Conservation (phyloP, 306 rosid genomes). For the Potentilla sterilis region DNA sequence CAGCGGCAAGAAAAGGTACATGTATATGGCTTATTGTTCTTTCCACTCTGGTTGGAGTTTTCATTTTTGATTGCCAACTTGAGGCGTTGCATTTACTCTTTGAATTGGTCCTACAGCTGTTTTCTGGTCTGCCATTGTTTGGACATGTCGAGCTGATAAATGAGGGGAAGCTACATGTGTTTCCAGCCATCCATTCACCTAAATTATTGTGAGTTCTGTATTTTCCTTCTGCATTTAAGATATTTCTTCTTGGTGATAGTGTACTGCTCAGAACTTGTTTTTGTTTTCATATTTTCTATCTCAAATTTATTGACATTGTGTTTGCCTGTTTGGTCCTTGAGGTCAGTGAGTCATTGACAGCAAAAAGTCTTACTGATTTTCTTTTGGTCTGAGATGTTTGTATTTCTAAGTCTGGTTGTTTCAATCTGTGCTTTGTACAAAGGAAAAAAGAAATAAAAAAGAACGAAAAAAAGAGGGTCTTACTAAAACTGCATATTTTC, state of each 20-base stretch:
- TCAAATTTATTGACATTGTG: neutral
- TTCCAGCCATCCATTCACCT: conserved; percentile 60
- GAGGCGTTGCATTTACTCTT: conserved; percentile 24
- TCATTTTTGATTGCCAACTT: conserved; percentile 6
- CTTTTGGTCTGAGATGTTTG: neutral
- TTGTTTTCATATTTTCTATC: neutral
- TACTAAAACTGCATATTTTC: neutral
- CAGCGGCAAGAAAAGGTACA: conserved; percentile 68
- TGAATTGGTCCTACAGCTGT: conserved; percentile 55
- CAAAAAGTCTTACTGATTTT: neutral
- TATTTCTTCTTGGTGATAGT: neutral
- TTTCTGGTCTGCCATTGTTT: conserved; percentile 74
- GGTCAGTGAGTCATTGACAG: neutral
- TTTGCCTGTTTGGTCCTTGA: neutral
- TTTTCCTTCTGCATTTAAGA: conserved; percentile 5
- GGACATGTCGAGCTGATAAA: conserved; percentile 51
- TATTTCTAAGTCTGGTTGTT: neutral
- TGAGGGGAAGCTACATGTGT: conserved; percentile 65
- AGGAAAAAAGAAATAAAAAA: neutral
- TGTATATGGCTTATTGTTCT: conserved; percentile 19
- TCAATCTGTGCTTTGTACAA: neutral
- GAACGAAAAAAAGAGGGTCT: neutral
- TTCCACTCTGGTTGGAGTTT: conserved; percentile 19
- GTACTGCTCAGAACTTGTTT: neutral
- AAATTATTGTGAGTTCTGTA: conserved; percentile 57